Evolutionary conservation across 2,329 filamentous ascomycete species (phyloP), one percentile per base, ranked within the genome.

Genomic region (Fusarium tuaranense): DNA sequence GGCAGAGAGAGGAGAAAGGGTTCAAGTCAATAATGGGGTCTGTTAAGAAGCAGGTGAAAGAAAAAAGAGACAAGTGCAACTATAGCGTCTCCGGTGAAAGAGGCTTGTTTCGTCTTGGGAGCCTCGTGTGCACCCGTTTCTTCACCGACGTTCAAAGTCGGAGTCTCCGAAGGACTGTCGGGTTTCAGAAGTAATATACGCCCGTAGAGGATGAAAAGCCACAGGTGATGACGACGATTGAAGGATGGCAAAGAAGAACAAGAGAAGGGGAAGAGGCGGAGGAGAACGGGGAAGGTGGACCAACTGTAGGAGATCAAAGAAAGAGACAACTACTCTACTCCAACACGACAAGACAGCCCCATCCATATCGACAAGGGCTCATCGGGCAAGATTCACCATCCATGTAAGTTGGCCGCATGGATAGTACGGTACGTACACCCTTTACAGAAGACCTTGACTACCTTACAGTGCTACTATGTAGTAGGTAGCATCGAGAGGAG

Each of bases 331-430:
- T 55, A 59, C 38, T 68, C 48, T 34, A 34, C 41, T 65, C 55
- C 69, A 22, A 38, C 46, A 51, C 18, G 46, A 51, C 46, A 51
- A 51, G 68, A 74, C 32, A 69, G 69, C 65, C 71, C 71, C 68
- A 41, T 27, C 46, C 59, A 70, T 65, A 73, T 73, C 58, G 69
- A 73, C 72, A 66, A 73, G 72, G 72, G 72, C 72, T 44, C 65
- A 44, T 27, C 46, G 16, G 48, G 46, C 55, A 59, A 63, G 69
- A 48, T 64, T 59, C 55, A 64, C 38, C 69, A 74, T 74, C 72
- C 72, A 75, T 75, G 72, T 48, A 75, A 75, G 58, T 65, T 59
- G 55, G 68, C 55, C 55, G 68, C 72, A 75, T 75, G 72, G 72
- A 73, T 72, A 73, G 70, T 63, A 57, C 57, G 69, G 69, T 68